A percentile compares a stretch with the other conserved stretches of the same genome.
Conservation (phyloP, 2,329 filamentous ascomycete species). For the Fusarium heterosporum region DNA sequence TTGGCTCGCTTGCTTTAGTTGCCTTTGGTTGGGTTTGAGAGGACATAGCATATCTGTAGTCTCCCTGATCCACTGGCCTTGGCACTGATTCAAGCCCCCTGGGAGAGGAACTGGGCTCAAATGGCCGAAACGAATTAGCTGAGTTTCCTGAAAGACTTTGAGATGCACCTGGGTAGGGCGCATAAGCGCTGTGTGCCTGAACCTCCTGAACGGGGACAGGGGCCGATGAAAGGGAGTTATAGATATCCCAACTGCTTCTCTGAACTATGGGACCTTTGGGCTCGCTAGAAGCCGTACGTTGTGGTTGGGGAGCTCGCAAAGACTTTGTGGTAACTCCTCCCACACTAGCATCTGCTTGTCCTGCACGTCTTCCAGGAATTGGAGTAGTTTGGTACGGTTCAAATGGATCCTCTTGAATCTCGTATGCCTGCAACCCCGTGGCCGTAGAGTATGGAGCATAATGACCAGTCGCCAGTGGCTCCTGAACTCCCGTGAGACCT, state of each 20-base stretch:
- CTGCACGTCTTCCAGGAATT: neutral
- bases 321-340: neutral
- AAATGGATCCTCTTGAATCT: neutral
- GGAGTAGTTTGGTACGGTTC: neutral
- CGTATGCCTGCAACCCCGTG: too few species aligned
- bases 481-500: too few species aligned
- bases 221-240: neutral
- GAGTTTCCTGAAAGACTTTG: neutral
- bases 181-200: neutral
- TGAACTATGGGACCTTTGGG: neutral
- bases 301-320: too few species aligned
- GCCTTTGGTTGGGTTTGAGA: neutral
- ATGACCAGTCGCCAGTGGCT: too few species aligned
- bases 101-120: neutral
- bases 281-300: too few species aligned
- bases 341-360: neutral
- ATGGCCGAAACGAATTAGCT: neutral
- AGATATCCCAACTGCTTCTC: slow-evolving; percentile 14
- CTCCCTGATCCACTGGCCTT: neutral
- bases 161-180: neutral
- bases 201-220: neutral
- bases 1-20: neutral
- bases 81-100: too few species aligned
- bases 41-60: neutral
- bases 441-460: too few species aligned